Conservation (phyloP, 192 early-diverging fungal genomes). For the Pilaira anomala region DNA sequence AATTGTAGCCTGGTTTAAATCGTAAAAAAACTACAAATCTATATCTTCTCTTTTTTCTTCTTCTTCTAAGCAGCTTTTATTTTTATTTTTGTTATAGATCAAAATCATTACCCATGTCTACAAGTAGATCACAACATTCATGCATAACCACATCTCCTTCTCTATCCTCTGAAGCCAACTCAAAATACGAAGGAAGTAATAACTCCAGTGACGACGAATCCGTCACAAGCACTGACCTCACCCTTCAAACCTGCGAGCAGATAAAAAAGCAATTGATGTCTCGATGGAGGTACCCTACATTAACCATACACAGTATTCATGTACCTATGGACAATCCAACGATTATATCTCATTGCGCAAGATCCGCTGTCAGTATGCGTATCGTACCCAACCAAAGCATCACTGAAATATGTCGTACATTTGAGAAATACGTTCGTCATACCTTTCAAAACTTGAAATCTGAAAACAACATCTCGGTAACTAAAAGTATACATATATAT, state of each 20-base stretch:
- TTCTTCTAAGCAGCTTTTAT: neutral
- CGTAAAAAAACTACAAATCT: slow-evolving; percentile 7
- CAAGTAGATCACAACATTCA: slow-evolving; percentile 1
- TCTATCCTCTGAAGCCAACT: no score
- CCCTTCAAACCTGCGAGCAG: slow-evolving; percentile 16
- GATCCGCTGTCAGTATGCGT: slow-evolving; percentile 66
- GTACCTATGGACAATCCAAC: slow-evolving; percentile 67
- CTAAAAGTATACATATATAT: neutral
- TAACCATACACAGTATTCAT: slow-evolving; percentile 71
- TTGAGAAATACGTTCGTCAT: slow-evolving; percentile 47
- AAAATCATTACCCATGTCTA: neutral
- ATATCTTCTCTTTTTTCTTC: neutral
- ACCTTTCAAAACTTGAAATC: slow-evolving; percentile 49
- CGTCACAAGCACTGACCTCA: slow-evolving; percentile 5
- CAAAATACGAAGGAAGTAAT: neutral
- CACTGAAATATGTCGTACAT: slow-evolving; percentile 50
- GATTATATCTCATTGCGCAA: slow-evolving; percentile 61
- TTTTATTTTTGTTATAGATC: neutral
- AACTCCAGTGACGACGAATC: neutral
- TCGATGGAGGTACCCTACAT: slow-evolving; percentile 69
- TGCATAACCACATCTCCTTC: slow-evolving; percentile 1
- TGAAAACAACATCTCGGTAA: slow-evolving; percentile 45
- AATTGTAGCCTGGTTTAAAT: slow-evolving; percentile 38
- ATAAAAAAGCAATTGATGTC: slow-evolving; percentile 51
- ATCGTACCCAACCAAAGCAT: slow-evolving; percentile 72